These are phyloP conservation scores for Solanum etuberosum DNA, from an alignment of 257 asterid species.

Conservation along the genomic window DNA sequence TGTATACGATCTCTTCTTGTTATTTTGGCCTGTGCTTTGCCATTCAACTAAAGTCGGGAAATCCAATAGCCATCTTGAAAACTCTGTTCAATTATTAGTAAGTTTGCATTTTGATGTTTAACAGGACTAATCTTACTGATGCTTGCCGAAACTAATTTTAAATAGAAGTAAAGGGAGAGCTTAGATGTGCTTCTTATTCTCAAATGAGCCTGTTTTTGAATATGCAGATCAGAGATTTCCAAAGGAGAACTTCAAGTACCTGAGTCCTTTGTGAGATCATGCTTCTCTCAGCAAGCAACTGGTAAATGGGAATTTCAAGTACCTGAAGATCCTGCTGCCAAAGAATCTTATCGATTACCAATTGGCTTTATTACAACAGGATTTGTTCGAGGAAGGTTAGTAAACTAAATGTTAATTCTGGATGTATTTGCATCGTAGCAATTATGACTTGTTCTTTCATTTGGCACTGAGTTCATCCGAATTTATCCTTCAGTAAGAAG, in stretches of 20 bases:
- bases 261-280: constrained; percentile 34
- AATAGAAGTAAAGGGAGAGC: background rate
- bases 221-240: constrained; percentile 37
- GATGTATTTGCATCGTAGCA: background rate
- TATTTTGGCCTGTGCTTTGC: background rate
- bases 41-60: background rate
- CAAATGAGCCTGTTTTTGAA: background rate
- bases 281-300: constrained; percentile 36
- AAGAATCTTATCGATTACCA: constrained; percentile 46
- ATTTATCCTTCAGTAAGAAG: constrained; percentile 53
- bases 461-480: background rate
- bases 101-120: background rate
- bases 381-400: constrained; percentile 82
- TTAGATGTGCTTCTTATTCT: background rate
- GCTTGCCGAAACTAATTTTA: background rate
- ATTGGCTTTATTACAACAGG: constrained; percentile 83
- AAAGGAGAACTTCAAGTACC: constrained; percentile 46
- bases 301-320: constrained; percentile 56
- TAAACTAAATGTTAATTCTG: background rate
- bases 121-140: background rate
- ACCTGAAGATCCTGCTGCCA: constrained; percentile 33
- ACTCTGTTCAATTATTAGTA: background rate
- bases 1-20: background rate
- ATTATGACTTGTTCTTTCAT: background rate
- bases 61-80: background rate